Conservation (phyloP, 805 yeast species). For the Wickerhamomyces ciferrii region DNA sequence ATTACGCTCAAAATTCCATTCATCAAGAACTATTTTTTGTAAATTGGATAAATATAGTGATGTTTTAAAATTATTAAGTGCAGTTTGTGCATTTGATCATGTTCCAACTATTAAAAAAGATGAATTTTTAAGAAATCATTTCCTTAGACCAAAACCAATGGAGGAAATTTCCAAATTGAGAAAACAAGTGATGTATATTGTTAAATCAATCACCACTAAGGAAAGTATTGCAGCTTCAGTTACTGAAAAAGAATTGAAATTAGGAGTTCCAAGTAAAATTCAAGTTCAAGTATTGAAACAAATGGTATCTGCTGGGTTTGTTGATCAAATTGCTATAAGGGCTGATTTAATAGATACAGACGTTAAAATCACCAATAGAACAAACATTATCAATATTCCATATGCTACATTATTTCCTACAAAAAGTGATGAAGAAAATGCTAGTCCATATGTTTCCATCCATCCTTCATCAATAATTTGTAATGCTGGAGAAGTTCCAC, state of each 20-base stretch:
- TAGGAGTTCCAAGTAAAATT: constrained; percentile 59
- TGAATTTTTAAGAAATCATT: constrained; percentile 53
- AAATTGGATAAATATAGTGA: constrained; percentile 73
- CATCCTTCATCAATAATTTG: constrained; percentile 73
- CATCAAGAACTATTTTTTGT: constrained; percentile 56
- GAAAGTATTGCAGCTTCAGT: constrained; percentile 51
- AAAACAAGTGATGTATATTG: constrained; percentile 72
- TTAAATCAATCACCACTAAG: constrained; percentile 55
- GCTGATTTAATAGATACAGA: constrained; percentile 71
- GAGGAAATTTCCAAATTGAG: constrained; percentile 81
- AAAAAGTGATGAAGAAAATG: constrained; percentile 26
- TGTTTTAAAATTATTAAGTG: constrained; percentile 68
- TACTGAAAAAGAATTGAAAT: constrained; percentile 38
- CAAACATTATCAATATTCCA: constrained; percentile 56
- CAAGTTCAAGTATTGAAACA: constrained; percentile 84
- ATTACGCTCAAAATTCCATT: constrained; percentile 46
- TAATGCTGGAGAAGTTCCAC: constrained; percentile 64
- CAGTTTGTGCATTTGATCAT: constrained; percentile 84
- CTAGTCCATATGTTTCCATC: constrained; percentile 61
- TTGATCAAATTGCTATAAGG: constrained; percentile 85
- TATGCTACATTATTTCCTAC: constrained; percentile 49
- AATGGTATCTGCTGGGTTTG: constrained; percentile 87
- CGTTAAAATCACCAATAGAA: constrained; percentile 49
- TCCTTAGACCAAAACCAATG: constrained; percentile 74
- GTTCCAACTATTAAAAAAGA: constrained; percentile 42